Evolutionary conservation across 1,284 basidiomycete species (phyloP).

Genomic region (Agaricales sp.): DNA sequence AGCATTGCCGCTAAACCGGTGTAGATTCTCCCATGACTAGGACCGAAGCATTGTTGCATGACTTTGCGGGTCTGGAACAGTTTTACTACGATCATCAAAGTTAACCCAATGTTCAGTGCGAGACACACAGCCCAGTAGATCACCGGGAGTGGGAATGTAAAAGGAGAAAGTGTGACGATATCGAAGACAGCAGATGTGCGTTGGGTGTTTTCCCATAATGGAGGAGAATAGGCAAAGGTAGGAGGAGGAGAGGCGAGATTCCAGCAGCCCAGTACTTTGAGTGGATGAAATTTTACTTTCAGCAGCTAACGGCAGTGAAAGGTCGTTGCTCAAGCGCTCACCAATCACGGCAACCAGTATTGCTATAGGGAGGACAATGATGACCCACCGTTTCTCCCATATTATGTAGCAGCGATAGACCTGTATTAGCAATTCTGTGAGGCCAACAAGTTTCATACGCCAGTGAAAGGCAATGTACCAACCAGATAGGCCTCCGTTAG

Average conservation of each 20-base stretch:
- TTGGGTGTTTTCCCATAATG: neutral
- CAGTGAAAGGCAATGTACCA: too few species aligned
- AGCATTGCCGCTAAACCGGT: neutral
- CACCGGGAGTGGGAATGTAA: neutral
- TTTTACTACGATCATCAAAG: neutral
- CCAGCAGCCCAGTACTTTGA: too few species aligned
- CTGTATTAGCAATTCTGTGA: too few species aligned
- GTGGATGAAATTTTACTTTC: too few species aligned
- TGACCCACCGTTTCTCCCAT: neutral
- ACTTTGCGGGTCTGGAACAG: neutral
- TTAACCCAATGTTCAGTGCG: neutral
- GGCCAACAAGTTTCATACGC: too few species aligned
- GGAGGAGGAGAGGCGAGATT: neutral
- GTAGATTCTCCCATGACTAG: neutral
- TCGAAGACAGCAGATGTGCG: neutral
- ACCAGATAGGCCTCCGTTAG: neutral
- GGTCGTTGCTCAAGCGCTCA: too few species aligned
- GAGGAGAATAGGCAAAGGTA: neutral
- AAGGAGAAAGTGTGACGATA: neutral
- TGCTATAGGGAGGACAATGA: neutral
- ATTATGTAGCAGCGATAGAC: neutral
- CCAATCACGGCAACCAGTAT: neutral
- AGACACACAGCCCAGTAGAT: neutral
- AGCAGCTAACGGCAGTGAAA: too few species aligned
- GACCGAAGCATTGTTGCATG: neutral